Base-by-base conservation (phyloP, 805 yeast species). In the Monosporozyma yasuniensis region DNA sequence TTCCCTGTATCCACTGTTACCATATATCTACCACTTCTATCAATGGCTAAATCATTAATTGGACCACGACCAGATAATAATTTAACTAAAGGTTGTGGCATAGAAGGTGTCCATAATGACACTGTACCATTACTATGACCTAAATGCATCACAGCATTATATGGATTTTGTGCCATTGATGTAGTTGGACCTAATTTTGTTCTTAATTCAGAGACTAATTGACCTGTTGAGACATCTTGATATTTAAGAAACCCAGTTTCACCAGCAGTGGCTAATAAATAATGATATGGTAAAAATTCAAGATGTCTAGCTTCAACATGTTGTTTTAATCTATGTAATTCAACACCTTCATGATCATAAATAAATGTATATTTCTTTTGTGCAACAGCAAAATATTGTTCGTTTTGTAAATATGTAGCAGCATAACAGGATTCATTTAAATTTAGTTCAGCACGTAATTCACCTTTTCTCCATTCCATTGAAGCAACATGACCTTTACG, bases 191-290 rank as follows among this genome's bases (percentile, higher is more conserved):
- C 99, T 54, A 87, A 68, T 65, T 85, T 88, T 8, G 97, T 89
- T 63, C 90, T 77, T 28, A 81, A 71, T 65, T 93, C 98, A 42
- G 88, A 75, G 1, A 90, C 93, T 32, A 88, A 70, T 44, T 75
- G 78, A 53, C 99, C 99, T 0, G 98, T 93, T 3, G 96, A 84
- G 2, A 90, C 95, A 68, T 93, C 99, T 62, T 93, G 98, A 67
- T 87, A 93, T 68, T 86, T 87, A 53, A 93, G 73, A 67, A 76
- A 85, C 5, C 96, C 96, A 2, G 95, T 80, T 58, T 85, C 81
- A 41, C 99, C 98, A 0, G 95, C 88, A 0, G 96, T 80, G 1
- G 83, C 89, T 45, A 93, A 73, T 37, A 93, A 71, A 60, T 83
- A 90, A 69, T 93, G 99, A 65, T 90, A 93, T 1, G 98, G 98